These are phyloP conservation scores for Erysimum cheiri DNA, from an alignment of 441 rosid genomes.

Conservation along the genomic window DNA sequence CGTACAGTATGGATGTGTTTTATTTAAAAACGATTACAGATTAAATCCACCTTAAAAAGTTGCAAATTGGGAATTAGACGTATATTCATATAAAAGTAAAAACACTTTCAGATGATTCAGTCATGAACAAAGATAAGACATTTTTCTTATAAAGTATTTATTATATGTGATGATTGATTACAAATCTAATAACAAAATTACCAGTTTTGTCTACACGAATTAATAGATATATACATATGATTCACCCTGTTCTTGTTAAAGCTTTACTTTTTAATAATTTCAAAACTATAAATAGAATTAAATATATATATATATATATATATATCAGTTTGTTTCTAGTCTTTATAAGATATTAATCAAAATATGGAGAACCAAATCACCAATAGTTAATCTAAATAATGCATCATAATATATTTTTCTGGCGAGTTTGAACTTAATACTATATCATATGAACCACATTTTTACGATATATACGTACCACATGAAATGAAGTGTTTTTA, in stretches of 20 bases:
- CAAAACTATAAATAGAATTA: not conserved
- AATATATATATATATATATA: too few species aligned
- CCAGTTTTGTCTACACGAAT: not conserved
- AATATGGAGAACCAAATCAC: not conserved
- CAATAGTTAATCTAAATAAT: not conserved
- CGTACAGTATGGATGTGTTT: not conserved
- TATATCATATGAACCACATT: not conserved
- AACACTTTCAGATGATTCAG: not conserved
- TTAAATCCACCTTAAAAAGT: not conserved
- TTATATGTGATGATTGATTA: not conserved
- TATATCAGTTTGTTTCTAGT: not conserved
- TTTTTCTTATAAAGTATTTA: not conserved
- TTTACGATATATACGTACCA: too few species aligned
- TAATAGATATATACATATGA: not conserved
- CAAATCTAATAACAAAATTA: not conserved
- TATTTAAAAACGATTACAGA: not conserved
- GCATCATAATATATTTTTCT: not conserved
- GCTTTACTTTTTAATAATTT: not conserved
- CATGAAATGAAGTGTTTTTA: not conserved
- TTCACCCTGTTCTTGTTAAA: not conserved
- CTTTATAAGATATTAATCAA: not conserved
- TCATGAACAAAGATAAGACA: not conserved
- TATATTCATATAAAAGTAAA: not conserved
- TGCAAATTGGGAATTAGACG: not conserved
- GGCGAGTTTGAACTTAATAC: not conserved